These are phyloP conservation scores for Talinum fruticosum DNA, from an alignment of 148 eudicot genomes.

Conservation along the genomic window DNA sequence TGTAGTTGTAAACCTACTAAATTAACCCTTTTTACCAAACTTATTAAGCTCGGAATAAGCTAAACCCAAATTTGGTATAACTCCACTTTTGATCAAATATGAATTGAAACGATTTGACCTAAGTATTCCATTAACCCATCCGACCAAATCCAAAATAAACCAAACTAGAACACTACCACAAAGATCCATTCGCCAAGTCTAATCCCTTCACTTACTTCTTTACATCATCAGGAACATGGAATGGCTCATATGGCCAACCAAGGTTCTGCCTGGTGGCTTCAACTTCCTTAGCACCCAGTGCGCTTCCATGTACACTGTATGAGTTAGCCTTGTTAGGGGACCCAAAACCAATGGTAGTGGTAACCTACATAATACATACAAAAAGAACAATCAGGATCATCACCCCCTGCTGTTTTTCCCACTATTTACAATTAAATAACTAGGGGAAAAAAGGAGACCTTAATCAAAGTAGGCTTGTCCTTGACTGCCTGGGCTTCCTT, in stretches of 20 bases:
- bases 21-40: too few species aligned
- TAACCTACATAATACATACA: constrained; percentile 37
- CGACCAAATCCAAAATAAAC: background rate
- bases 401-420: background rate
- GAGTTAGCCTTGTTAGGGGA: constrained; percentile 76
- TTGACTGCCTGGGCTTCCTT: constrained; percentile 60
- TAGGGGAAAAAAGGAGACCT: constrained; percentile 30
- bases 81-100: too few species aligned
- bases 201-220: constrained; percentile 37
- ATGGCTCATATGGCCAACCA: constrained; percentile 60
- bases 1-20: too few species aligned
- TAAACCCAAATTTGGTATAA: too few species aligned
- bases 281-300: constrained; percentile 62
- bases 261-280: constrained; percentile 71
- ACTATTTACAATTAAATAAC: background rate
- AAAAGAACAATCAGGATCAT: constrained; percentile 1
- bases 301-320: constrained; percentile 58
- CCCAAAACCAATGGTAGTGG: constrained; percentile 64
- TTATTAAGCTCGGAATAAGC: too few species aligned
- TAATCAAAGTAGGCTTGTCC: constrained; percentile 63
- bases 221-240: constrained; percentile 58
- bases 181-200: too few species aligned
- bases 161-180: background rate
- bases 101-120: background rate
- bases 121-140: background rate